Percentiles rank a stretch among this genome's conserved stretches.
Conservation (phyloP, 257 asterid genomes). For the Nicotiana knightiana region DNA sequence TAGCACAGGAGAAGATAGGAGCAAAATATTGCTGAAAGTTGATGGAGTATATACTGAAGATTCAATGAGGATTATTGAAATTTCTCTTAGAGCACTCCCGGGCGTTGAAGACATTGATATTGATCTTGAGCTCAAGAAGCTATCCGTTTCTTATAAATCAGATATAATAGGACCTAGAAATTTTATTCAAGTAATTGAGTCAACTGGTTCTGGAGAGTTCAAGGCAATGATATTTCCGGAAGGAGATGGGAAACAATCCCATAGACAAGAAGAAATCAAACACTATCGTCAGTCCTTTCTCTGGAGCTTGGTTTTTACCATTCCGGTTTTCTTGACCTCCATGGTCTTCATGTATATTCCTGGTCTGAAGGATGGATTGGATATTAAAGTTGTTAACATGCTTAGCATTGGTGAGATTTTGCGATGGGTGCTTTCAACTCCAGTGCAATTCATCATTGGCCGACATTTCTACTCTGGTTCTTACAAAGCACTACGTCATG, state of each 20-base stretch:
- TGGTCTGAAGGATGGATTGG: constrained; percentile 28
- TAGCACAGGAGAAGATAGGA: constrained; percentile 25
- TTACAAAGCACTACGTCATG: constrained; percentile 33
- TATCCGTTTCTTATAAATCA: constrained; percentile 28
- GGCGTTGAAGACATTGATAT: constrained; percentile 27
- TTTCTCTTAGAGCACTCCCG: constrained; percentile 28
- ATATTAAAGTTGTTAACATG: constrained; percentile 33
- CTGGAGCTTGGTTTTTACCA: constrained; percentile 38
- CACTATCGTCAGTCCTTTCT: constrained; percentile 25
- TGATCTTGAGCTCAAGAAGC: constrained; percentile 23
- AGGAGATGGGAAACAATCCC: constrained; percentile 21
- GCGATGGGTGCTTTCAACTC: constrained; percentile 35
- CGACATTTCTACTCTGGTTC: constrained; percentile 37
- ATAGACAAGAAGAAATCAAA: constrained; percentile 26
- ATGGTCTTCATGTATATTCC: constrained; percentile 44
- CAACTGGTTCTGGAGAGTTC: constrained; percentile 30
- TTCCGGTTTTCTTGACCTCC: constrained; percentile 35
- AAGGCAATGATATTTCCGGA: constrained; percentile 36
- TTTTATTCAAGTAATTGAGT: constrained; percentile 30
- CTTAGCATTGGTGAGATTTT: constrained; percentile 31
- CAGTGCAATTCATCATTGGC: constrained; percentile 40
- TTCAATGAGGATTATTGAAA: constrained; percentile 23
- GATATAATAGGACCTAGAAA: constrained; percentile 36
- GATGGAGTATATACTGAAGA: constrained; percentile 23
- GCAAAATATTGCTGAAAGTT: constrained; percentile 29